Percentiles rank a stretch among this genome's conserved stretches.
Evolutionary conservation across 257 asterid genomes (phyloP).

Genomic region (Solanum arcanum): DNA sequence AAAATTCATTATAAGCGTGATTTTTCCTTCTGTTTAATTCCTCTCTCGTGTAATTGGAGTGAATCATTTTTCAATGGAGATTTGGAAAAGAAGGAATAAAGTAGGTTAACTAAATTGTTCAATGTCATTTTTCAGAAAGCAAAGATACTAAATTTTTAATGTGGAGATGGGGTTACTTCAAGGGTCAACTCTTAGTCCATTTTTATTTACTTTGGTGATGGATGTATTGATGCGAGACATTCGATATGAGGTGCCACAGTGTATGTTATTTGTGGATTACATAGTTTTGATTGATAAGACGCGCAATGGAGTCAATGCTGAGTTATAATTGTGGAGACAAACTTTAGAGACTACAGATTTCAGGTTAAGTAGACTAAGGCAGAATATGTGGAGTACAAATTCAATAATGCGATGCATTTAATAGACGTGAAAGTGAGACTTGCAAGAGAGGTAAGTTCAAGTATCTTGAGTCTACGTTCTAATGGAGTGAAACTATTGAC

Average conservation of each 20-base stretch:
- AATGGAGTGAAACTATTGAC: not conserved
- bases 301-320: not conserved
- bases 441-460: not conserved
- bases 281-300: too few species aligned
- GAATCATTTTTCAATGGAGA: not conserved
- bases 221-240: not conserved
- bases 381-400: not conserved
- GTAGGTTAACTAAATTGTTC: not conserved
- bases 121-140: too few species aligned
- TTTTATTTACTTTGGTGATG: not conserved
- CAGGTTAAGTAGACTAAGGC: not conserved
- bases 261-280: too few species aligned
- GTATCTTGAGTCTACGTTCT: not conserved
- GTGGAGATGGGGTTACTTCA: not conserved
- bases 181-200: not conserved
- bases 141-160: too few species aligned
- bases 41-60: too few species aligned
- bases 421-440: not conserved
- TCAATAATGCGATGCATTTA: not conserved
- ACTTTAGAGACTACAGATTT: not conserved
- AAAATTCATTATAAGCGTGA: not conserved
- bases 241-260: not conserved
- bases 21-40: not conserved
- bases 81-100: not conserved
- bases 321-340: too few species aligned